Evolutionary conservation across 208 protist species (phyloP).

Genomic region (Porcisia hertigi): DNA sequence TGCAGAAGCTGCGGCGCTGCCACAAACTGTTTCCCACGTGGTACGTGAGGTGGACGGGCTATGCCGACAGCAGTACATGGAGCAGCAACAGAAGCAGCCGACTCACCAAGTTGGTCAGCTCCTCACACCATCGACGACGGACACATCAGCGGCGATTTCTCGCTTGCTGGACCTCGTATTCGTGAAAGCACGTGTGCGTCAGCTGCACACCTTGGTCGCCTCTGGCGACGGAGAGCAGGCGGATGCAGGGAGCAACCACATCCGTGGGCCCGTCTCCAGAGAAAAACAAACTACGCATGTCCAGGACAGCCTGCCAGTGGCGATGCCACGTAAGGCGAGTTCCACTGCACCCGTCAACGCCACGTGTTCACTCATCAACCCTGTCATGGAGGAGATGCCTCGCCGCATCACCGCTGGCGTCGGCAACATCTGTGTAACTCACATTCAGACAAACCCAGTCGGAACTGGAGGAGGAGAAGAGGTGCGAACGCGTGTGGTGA

Average conservation of each 20-base stretch:
- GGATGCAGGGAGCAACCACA: neutral
- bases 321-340: too few species aligned
- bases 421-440: too few species aligned
- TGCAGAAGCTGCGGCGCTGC: neutral
- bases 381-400: too few species aligned
- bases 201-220: conserved; percentile 1
- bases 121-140: conserved; percentile 10
- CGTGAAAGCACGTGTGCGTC: conserved; percentile 6
- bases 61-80: neutral
- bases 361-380: too few species aligned
- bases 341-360: too few species aligned
- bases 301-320: neutral
- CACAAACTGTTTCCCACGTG: neutral
- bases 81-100: conserved; percentile 13
- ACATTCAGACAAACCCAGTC: too few species aligned
- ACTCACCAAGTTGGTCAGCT: conserved; percentile 7
- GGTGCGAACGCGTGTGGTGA: neutral
- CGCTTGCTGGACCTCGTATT: conserved; percentile 14
- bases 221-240: too few species aligned
- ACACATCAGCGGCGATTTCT: conserved; percentile 8
- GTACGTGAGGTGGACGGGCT: neutral
- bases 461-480: too few species aligned
- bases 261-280: neutral
- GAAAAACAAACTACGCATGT: too few species aligned
- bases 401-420: too few species aligned